Evolutionary conservation across 192 early-diverging fungal genomes (phyloP).

Genomic region (Piromyces finnis): DNA sequence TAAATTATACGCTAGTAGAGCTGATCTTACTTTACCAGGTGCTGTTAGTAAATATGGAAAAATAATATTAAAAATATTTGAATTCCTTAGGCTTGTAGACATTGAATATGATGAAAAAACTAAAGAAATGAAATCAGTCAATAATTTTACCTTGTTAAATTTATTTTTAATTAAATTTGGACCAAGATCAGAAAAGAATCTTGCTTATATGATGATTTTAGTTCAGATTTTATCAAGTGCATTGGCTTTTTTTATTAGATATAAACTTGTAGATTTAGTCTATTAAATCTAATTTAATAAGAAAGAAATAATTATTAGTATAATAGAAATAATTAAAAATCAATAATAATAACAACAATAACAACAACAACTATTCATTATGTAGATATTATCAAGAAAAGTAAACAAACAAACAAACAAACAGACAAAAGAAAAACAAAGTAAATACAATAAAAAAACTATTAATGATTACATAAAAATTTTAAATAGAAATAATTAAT

Average conservation of each 20-base stretch:
- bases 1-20: conserved; percentile 1
- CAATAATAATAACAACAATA: too few relatives aligned
- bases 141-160: conserved; percentile 88
- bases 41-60: background rate
- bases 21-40: background rate
- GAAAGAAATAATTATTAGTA: background rate
- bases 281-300: background rate
- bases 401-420: too few relatives aligned
- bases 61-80: conserved; percentile 29
- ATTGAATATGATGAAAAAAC: conserved; percentile 26
- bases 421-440: too few relatives aligned
- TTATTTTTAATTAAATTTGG: conserved; percentile 61
- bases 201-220: conserved; percentile 1
- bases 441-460: too few relatives aligned
- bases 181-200: conserved; percentile 50
- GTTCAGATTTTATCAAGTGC: background rate
- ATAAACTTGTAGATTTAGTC: background rate
- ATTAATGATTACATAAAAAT: too few relatives aligned
- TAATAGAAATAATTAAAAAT: too few relatives aligned
- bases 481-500: too few relatives aligned
- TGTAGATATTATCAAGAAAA: too few relatives aligned
- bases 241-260: background rate
- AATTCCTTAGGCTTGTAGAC: conserved; percentile 23
- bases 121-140: conserved; percentile 36
- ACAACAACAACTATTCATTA: too few relatives aligned